phyloP scores from a whole-genome alignment of 2,329 filamentous ascomycete genomes.

The Lachnellula cervina region DNA sequence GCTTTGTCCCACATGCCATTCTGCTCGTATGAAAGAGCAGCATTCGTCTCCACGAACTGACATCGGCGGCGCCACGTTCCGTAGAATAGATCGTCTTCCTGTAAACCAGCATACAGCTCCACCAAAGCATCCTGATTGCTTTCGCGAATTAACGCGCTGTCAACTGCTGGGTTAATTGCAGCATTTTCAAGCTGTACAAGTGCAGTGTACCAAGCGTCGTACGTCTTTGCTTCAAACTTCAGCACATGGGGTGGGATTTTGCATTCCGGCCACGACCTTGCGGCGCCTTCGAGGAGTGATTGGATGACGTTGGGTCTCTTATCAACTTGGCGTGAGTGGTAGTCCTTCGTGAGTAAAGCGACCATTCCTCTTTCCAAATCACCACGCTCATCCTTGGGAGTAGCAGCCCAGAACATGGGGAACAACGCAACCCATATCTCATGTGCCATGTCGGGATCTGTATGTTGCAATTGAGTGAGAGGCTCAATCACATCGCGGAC shows the following conservation, averaged over 20 bases:
- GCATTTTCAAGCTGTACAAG: conserved; percentile 85
- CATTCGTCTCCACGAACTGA: conserved; percentile 96
- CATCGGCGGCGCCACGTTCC: conserved; percentile 93
- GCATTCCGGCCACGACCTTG: conserved; percentile 78
- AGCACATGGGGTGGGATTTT: conserved; percentile 94
- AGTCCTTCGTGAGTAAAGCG: conserved; percentile 88
- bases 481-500: conserved; percentile 86
- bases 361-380: conserved; percentile 91
- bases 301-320: conserved; percentile 94
- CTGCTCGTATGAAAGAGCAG: conserved; percentile 94
- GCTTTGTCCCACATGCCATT: conserved; percentile 99
- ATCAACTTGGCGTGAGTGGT: conserved; percentile 89
- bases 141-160: conserved; percentile 79
- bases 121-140: conserved; percentile 96
- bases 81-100: conserved; percentile 97
- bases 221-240: conserved; percentile 90
- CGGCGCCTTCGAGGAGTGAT: conserved; percentile 81
- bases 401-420: conserved; percentile 87
- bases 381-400: conserved; percentile 78
- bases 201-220: conserved; percentile 96
- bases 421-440: conserved; percentile 89
- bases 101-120: conserved; percentile 82
- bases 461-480: conserved; percentile 85
- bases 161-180: conserved; percentile 71
- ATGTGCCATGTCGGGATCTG: conserved; percentile 75